Percentiles rank a stretch among this genome's conserved stretches.
Conservation (phyloP, 306 rosid species). For the Vachellia collinsii region DNA sequence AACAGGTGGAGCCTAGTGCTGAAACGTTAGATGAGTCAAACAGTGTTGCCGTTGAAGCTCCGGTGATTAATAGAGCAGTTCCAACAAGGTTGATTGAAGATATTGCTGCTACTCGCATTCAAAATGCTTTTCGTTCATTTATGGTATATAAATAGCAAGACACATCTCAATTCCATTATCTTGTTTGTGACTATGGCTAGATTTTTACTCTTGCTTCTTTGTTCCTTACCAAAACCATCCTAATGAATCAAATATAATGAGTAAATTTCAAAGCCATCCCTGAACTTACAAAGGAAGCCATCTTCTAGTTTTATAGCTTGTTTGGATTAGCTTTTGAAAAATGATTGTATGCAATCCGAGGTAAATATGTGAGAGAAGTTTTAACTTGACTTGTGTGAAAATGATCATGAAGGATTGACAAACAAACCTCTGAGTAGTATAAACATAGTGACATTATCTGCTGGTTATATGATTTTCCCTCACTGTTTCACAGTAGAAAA, state of each 20-base stretch:
- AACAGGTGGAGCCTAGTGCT: conserved; percentile 39
- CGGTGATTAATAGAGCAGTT: conserved; percentile 32
- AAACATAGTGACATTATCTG: not conserved
- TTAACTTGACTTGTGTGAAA: no score
- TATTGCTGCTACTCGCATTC: conserved; percentile 70
- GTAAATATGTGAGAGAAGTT: no score
- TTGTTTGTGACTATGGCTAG: not conserved
- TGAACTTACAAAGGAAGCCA: not conserved
- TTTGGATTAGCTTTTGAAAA: no score
- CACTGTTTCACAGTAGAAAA: no score
- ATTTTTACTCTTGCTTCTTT: not conserved
- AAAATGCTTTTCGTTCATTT: conserved; percentile 70
- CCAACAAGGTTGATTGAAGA: conserved; percentile 49
- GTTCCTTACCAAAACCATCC: not conserved
- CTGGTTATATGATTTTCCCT: not conserved
- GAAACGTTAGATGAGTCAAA: conserved; percentile 44
- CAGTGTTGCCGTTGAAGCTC: conserved; percentile 38
- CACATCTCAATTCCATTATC: conserved; percentile 4
- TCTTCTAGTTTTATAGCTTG: not conserved
- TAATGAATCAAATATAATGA: not conserved
- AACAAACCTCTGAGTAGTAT: no score
- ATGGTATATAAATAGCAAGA: conserved; percentile 39
- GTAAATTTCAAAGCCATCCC: not conserved
- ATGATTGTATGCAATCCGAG: no score
- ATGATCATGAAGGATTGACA: no score